phyloP scores from a whole-genome alignment of 352 stramenopile species.

The Phytophthora sp. region DNA sequence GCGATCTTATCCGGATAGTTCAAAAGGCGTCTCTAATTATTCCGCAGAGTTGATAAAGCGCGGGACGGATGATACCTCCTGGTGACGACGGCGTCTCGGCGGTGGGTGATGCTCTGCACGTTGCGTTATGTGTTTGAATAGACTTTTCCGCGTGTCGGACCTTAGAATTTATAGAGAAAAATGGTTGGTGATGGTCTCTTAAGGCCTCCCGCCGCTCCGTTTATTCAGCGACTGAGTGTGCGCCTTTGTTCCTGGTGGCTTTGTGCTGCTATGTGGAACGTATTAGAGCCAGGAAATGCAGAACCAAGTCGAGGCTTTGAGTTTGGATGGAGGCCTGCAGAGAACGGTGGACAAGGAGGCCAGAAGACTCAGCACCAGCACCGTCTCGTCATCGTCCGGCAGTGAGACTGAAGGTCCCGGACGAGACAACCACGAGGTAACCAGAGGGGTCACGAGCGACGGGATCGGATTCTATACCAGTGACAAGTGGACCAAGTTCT shows the following conservation, averaged over 20 bases:
- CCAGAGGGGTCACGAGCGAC: conserved; percentile 27
- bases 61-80: conserved; percentile 22
- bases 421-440: conserved; percentile 13
- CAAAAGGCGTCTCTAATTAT: conserved; percentile 4
- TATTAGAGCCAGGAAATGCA: conserved; percentile 40
- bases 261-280: conserved; percentile 13
- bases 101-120: conserved; percentile 28
- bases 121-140: conserved; percentile 13
- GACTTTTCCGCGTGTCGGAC: neutral
- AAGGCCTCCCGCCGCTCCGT: neutral
- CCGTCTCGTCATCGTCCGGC: neutral
- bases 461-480: conserved; percentile 45
- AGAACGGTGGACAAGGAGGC: neutral
- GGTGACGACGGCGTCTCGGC: conserved; percentile 23
- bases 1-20: conserved; percentile 29
- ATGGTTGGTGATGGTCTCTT: neutral
- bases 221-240: conserved; percentile 22
- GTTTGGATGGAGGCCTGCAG: conserved; percentile 11
- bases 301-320: conserved; percentile 37
- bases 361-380: conserved; percentile 5
- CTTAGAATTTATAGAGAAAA: conserved; percentile 27
- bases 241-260: neutral
- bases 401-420: neutral
- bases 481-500: conserved; percentile 62
- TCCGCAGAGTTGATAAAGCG: conserved; percentile 9